These are phyloP conservation scores for Fragaria ananassa DNA, from an alignment of 306 rosid genomes.

Conservation along the genomic window DNA sequence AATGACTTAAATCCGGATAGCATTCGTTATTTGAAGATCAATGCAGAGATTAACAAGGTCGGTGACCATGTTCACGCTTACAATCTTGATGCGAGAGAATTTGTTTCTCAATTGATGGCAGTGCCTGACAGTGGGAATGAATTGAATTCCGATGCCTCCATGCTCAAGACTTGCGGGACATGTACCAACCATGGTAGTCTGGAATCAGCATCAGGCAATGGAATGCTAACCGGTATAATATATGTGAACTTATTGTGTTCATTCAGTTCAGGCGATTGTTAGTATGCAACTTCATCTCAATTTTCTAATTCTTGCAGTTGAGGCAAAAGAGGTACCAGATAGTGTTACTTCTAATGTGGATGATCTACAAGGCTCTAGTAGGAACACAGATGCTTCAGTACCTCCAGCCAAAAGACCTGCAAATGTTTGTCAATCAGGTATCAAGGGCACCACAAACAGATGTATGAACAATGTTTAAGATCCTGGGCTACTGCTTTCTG, in stretches of 20 bases:
- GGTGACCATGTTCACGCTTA: constrained; percentile 49
- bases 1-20: constrained; percentile 94
- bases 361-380: constrained; percentile 29
- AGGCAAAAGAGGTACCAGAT: constrained; percentile 38
- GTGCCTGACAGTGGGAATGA: constrained; percentile 47
- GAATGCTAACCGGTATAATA: constrained; percentile 42
- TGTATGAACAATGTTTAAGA: constrained; percentile 6
- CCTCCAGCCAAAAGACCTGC: constrained; percentile 72
- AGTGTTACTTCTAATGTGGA: constrained; percentile 25
- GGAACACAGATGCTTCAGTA: constrained; percentile 37
- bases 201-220: constrained; percentile 44
- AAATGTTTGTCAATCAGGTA: constrained; percentile 58
- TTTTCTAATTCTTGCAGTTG: constrained; percentile 48
- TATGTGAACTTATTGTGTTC: constrained; percentile 10
- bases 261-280: constrained; percentile 10
- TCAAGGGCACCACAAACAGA: constrained; percentile 18
- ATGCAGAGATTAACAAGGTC: constrained; percentile 78
- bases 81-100: constrained; percentile 88
- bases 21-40: constrained; percentile 66
- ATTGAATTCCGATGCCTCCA: constrained; percentile 24
- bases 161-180: constrained; percentile 33
- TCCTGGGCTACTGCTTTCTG: neutral
- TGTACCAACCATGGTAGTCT: constrained; percentile 25
- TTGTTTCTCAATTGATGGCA: constrained; percentile 62
- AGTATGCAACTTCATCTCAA: constrained; percentile 26